phyloP scores from a whole-genome alignment of 495 filamentous ascomycete species.

The Clohesyomyces aquaticus region DNA sequence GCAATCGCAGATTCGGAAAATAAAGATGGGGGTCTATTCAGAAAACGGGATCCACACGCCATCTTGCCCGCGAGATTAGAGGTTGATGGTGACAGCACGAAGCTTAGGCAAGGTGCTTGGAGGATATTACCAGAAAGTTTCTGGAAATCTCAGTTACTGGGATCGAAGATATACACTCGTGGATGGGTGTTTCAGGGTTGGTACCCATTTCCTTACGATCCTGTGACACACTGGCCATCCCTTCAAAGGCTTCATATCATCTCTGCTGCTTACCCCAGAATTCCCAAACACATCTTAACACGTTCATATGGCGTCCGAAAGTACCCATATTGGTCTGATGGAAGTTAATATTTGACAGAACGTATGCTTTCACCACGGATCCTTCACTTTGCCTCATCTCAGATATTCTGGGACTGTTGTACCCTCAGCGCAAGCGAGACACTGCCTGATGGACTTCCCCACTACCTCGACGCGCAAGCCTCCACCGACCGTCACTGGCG shows the following conservation, averaged over 20 bases:
- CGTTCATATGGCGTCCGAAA: too few species aligned
- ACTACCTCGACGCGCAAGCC: conserved; percentile 17
- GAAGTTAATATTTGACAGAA: too few species aligned
- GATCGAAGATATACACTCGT: conserved; percentile 18
- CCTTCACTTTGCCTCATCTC: conserved; percentile 30
- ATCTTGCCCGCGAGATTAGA: background rate
- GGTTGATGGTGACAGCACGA: background rate
- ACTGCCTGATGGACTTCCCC: conserved; percentile 21
- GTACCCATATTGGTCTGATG: too few species aligned
- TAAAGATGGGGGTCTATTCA: conserved; percentile 1
- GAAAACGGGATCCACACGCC: background rate
- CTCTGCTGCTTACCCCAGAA: too few species aligned
- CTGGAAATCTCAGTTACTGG: conserved; percentile 25
- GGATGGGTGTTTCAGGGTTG: conserved; percentile 38
- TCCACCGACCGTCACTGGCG: conserved; percentile 32
- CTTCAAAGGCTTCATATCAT: too few species aligned
- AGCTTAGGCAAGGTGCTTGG: background rate
- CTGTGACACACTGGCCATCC: too few species aligned
- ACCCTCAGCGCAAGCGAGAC: conserved; percentile 30
- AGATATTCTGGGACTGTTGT: conserved; percentile 38
- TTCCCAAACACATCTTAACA: too few species aligned
- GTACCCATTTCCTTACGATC: background rate
- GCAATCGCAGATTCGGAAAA: background rate
- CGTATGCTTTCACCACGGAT: conserved; percentile 35
- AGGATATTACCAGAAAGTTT: conserved; percentile 7